Base-by-base conservation (phyloP, 1,284 basidiomycete genomes). In the Spongiforma sp. region DNA sequence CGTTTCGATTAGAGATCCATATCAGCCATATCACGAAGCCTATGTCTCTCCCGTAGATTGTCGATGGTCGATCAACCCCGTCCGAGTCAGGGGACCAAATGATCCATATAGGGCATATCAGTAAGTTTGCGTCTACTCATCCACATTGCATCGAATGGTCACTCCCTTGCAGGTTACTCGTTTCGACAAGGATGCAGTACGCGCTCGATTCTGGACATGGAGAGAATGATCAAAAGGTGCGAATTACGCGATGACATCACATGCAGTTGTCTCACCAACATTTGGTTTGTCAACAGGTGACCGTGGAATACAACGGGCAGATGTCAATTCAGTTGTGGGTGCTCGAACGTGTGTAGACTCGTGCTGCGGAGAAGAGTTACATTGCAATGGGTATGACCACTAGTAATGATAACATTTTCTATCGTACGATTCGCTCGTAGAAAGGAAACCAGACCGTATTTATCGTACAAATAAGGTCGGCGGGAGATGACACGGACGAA, bases 161-260 rank as follows among this genome's bases (percentile, higher is more conserved):
- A 8, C 30, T 15, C 12, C 28, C 19, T 30, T 19, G 12, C 33
- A 66, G 62, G 41, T 19, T 63, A 3, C 21, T 48, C 21, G 4
- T 28, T 7, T n/a, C 60, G 12, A 41, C 7, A 5, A 36, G 36
- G 19, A 14, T 62, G 12, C 53, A 56, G 19, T 65, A 32, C 37
- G 63, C 50, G 32, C 64, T 66, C 26, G 60, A 63, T 52, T n/a
- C 52, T 8, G 59, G 37, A 33, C n/a, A 28, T 12, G 8, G 52
- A 9, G 58, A 11, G 24, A 28, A 9, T 8, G 33, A 43, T 32
- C 17, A 26, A 10, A 63, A 41, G 65, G 64, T 65, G 52, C 4
- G 65, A 36, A 6, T 5, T 30, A 28, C 7, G 9, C 15, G 14
- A 33, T 6, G 5, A 36, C n/a, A 9, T 54, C 32, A 10, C 7